These are phyloP conservation scores for Coemansia sp. DNA, from an alignment of 371 early-diverging fungal species.

Conservation along the genomic window DNA sequence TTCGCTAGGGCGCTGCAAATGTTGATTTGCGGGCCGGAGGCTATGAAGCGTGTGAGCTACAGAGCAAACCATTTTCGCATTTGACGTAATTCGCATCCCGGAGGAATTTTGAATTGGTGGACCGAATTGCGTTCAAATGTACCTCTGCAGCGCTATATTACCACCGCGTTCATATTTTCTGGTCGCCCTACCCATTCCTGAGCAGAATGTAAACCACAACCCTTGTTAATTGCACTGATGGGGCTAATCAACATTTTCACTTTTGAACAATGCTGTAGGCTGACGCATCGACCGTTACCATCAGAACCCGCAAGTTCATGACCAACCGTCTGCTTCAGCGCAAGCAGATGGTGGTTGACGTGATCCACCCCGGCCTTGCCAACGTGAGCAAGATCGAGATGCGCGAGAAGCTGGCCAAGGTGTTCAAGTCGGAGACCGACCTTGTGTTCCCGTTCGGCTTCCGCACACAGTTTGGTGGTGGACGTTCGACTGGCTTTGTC, in stretches of 20 bases:
- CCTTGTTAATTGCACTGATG: too few species aligned
- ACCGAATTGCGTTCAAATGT: too few species aligned
- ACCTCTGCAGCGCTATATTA: too few species aligned
- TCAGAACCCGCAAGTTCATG: conserved; percentile 97
- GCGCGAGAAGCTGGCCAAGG: conserved; percentile 92
- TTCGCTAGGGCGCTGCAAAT: too few species aligned
- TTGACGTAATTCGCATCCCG: neutral
- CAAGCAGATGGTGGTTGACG: conserved; percentile 97
- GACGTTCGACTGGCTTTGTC: conserved; percentile 96
- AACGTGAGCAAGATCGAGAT: conserved; percentile 91
- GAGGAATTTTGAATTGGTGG: neutral
- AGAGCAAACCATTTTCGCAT: neutral
- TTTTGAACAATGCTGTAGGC: conserved; percentile 21
- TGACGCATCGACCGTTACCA: conserved; percentile 69
- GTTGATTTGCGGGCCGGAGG: too few species aligned
- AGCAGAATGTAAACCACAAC: too few species aligned
- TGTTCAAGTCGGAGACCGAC: conserved; percentile 94
- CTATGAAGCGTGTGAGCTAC: too few species aligned
- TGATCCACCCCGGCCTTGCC: conserved; percentile 92
- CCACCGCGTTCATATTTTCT: too few species aligned
- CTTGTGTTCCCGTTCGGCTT: conserved; percentile 93
- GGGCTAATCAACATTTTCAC: neutral
- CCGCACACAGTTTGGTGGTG: conserved; percentile 97
- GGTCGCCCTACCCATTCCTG: too few species aligned
- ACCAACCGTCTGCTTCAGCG: conserved; percentile 97